Conservation (phyloP, 306 rosid species). For the Phaseolus lunatus region DNA sequence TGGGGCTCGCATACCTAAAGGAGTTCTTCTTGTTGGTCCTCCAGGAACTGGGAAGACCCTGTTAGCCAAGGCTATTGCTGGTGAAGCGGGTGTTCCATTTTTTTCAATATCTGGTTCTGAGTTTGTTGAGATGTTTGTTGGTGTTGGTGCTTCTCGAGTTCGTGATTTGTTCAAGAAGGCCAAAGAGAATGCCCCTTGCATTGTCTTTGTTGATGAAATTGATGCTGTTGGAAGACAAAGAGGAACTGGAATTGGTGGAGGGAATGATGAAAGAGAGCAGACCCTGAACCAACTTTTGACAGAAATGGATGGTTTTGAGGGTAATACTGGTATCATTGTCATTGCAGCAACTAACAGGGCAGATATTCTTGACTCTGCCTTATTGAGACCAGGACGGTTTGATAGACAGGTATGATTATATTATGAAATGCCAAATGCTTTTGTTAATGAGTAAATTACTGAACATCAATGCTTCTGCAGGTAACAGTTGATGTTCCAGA, state of each 20-base stretch:
- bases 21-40: conserved; percentile 99
- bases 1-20: conserved; percentile 99
- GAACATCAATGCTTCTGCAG: conserved; percentile 56
- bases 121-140: conserved; percentile 99
- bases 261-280: conserved; percentile 98
- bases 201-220: conserved; percentile 99
- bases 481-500: conserved; percentile 97
- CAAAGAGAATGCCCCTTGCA: conserved; percentile 99
- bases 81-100: conserved; percentile 99
- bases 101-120: conserved; percentile 99
- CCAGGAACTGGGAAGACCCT: conserved; percentile 99
- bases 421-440: conserved; percentile 2
- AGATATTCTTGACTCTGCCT: conserved; percentile 97
- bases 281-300: conserved; percentile 99
- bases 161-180: conserved; percentile 99
- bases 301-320: conserved; percentile 99
- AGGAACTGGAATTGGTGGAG: conserved; percentile 99
- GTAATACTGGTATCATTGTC: conserved; percentile 97
- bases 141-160: conserved; percentile 99
- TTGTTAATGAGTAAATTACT: conserved; percentile 24
- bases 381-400: conserved; percentile 95
- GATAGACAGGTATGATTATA: conserved; percentile 79
- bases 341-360: conserved; percentile 99
- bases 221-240: conserved; percentile 99
- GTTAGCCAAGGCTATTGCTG: conserved; percentile 96